phyloP scores from a whole-genome alignment of 2,329 filamentous ascomycete species.

The Colletotrichum camelliae region DNA sequence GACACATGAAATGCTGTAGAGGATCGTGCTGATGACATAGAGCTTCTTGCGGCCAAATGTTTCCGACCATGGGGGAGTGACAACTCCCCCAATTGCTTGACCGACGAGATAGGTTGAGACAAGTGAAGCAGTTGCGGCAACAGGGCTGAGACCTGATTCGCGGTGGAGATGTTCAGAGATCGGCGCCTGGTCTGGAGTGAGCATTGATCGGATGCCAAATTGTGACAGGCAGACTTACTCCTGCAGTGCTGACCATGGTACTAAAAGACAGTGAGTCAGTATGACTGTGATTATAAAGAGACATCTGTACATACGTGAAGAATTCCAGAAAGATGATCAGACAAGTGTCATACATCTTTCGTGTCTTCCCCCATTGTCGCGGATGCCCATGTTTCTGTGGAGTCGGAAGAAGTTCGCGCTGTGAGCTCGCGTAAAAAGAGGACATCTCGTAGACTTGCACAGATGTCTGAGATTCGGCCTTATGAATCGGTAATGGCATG shows the following conservation, averaged over 20 bases:
- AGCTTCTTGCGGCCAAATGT: slow-evolving; percentile 8
- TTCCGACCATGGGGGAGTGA: slow-evolving; percentile 4
- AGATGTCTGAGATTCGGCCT: neutral
- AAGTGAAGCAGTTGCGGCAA: neutral
- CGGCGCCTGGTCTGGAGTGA: neutral
- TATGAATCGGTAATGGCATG: neutral
- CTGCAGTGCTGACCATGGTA: slow-evolving; percentile 1
- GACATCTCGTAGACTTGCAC: neutral
- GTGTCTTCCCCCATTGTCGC: neutral
- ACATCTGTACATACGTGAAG: neutral
- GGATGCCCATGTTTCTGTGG: neutral
- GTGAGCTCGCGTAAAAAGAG: neutral
- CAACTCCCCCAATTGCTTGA: neutral
- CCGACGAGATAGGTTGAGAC: slow-evolving; percentile 8
- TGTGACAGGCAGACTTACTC: neutral
- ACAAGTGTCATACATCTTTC: slow-evolving; percentile 1
- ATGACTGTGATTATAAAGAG: fast-evolving
- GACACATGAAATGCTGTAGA: slow-evolving; percentile 1
- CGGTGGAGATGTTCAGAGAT: neutral
- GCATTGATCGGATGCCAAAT: neutral
- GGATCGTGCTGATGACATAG: neutral
- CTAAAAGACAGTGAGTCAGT: neutral
- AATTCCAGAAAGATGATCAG: slow-evolving; percentile 3
- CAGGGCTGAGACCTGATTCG: neutral
- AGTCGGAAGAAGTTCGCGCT: neutral